Conservation (phyloP, 371 early-diverging fungal genomes). For the Syncephalis fuscata region DNA sequence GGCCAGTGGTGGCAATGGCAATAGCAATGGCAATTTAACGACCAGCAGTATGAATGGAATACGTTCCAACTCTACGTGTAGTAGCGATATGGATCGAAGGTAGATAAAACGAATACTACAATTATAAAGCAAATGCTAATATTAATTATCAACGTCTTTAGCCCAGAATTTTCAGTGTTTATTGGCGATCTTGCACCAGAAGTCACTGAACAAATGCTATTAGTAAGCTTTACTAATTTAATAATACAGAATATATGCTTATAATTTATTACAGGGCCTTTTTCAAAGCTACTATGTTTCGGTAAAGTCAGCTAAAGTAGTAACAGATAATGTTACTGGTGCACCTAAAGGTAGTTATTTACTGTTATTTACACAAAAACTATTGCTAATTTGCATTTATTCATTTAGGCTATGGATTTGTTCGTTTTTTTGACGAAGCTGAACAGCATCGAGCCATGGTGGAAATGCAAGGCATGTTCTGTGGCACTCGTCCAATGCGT, state of each 20-base stretch:
- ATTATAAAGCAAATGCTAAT: background rate
- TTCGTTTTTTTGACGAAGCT: constrained; percentile 50
- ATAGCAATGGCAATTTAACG: background rate
- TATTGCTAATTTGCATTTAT: no score
- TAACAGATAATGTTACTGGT: constrained; percentile 58
- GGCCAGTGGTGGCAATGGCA: constrained; percentile 59
- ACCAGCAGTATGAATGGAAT: no score
- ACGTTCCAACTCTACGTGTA: no score
- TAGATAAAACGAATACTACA: background rate
- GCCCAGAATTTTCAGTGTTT: constrained; percentile 67
- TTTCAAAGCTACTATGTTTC: constrained; percentile 47
- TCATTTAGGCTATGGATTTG: constrained; percentile 45
- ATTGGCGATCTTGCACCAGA: constrained; percentile 73
- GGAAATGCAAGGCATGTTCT: constrained; percentile 61
- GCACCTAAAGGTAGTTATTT: constrained; percentile 15
- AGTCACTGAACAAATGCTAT: constrained; percentile 47
- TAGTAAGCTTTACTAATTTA: constrained; percentile 26
- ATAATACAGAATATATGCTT: background rate
- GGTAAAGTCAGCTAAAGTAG: constrained; percentile 63
- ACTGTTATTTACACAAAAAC: no score
- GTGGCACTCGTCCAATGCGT: constrained; percentile 65
- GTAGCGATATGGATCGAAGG: no score
- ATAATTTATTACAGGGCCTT: constrained; percentile 12
- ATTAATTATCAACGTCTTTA: constrained; percentile 22
- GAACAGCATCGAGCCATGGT: constrained; percentile 58